Evolutionary conservation across 208 protist genomes (phyloP), one percentile per base, ranked within the genome.

Genomic region (Leishmania tarentolae): DNA sequence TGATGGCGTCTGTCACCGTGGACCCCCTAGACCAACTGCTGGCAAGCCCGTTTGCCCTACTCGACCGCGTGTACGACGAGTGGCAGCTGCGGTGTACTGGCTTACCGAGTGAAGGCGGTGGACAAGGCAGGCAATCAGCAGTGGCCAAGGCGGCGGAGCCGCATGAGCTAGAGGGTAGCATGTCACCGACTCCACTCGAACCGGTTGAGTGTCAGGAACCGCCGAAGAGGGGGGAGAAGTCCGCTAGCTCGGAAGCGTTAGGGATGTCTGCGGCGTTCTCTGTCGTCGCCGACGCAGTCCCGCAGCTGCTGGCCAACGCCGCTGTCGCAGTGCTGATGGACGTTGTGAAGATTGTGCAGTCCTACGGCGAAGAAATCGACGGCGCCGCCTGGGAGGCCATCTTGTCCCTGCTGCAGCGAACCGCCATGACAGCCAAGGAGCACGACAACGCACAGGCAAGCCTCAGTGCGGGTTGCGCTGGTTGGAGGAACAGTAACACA

Each of bases 301-400:
- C 65, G 75, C 75, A 80, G 61, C 59, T 83, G 50, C 75, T 82
- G 68, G 42, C 24, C 53, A 71, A 61, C 19, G 77, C 81, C 7
- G 80, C 78, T 35, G 73, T 75, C 8, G 37, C 73, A 7, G 59
- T 86, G 44, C 69, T 87, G 83, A 78, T 79, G 69, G 88, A 88
- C 69, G 87, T 88, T 15, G 77, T 87, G 65, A 89, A 88, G 78
- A 84, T 95, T 9, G 87, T 95, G 40, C 90, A 93, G 77, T 63
- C 76, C n/a, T 90, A 89, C 72, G 90, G 92, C 63, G 88, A 91
- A 57, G 84, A 89, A 70, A 86, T 95, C 44, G 79, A 84, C 17
- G 90, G 88, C 59, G 65, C 75, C 9, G 81, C 85, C 56, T 95
- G 92, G 92, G 85, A 86, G 53, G 66, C 86, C 28, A 71, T 95